Evolutionary conservation across 345 rosid genomes (phyloP), one percentile per base, ranked within the genome.

Genomic region (Capsella bursapastoris): DNA sequence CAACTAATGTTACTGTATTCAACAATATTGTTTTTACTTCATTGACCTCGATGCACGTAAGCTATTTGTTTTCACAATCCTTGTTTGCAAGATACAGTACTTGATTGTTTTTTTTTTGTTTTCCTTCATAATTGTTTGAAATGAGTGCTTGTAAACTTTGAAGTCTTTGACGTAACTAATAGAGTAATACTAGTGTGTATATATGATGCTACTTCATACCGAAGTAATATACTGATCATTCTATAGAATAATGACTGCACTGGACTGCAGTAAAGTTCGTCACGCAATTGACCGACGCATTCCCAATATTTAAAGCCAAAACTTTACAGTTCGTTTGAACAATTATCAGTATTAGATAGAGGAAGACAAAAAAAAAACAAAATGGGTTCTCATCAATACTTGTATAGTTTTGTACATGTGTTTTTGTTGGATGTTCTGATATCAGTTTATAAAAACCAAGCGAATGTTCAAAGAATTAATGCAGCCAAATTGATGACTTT

Each of bases 261-360:
- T 28, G 16, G 15, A 25, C 37, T 28, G 16, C 15, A 13, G 6
- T 28, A 8, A 43, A 44, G 25, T 43, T 48, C 44, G 31, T 48
- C 69, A 65, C 57, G 29, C 29, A 47, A 31, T 64, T 64, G 41
- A 49, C 68, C 68, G 28, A 64, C n/a, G 6, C 5, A 45, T 64
- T 32, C 13, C 41, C 61, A 57, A 7, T 8, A 53, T 7, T 56
- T 31, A n/a, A 32, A 22, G 41, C 61, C 13, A 57, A 31, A 32
- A 14, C 41, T 31, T 14, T 14, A 31, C 5, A 12, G 40, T n/a
- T 32, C 8, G 40, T 31, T 32, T 3, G 29, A 5, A 14, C 37
- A 6, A 34, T 1, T 34, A 34, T 34, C 7, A 34, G 25, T 10
- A 10, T 40, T 40, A 3, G 13, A 43, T n/a, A 43, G 4, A 13